Evolutionary conservation across 768 basidiomycete genomes (phyloP), one percentile per base, ranked within the genome.

Genomic region (Podaxis carcinomalis): DNA sequence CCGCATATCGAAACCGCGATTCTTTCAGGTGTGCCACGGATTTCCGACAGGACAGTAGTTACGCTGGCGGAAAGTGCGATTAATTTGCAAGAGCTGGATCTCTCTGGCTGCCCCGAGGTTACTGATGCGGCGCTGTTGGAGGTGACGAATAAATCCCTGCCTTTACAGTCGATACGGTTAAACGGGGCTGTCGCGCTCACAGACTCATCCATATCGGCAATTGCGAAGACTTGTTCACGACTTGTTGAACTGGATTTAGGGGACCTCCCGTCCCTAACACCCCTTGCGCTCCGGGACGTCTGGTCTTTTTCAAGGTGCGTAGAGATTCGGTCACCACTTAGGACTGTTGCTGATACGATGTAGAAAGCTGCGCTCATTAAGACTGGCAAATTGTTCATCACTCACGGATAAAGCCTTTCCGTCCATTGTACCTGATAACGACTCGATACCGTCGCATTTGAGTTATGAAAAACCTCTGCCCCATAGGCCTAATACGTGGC

Each of bases 331-430:
- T 42, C 28, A 27, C 46, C 40, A 21, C 61, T 42, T 13, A 27
- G 28, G 50, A 37, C 55, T 51, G 10, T 60, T 44, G 50, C 46
- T 51, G 21, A 63, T 35, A 32, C 54, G 28, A 42, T 49, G 49
- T 67, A 84, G 90, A 64, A 90, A 86, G 68, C 77, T 98, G 56
- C 81, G 91, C 6, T 84, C 81, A 50, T 70, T 97, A 62, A 86
- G 89, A 65, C 74, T 98, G 51, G 87, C 90, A 40, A 88, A 90
- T 56, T 97, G 93, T 71, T 72, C 81, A 27, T 77, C 85, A 13
- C 74, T 97, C 65, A 90, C 90, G 27, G 92, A 95, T 76, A 86
- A 81, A 66, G 86, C 86, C 0, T 91, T 95, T 71, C 93, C 93
- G 10, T 70, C 67, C 28, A 66, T 66, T 23, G 68, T 72, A 14